phyloP scores from a whole-genome alignment of 306 rosid genomes.

The Crotalaria pallida region DNA sequence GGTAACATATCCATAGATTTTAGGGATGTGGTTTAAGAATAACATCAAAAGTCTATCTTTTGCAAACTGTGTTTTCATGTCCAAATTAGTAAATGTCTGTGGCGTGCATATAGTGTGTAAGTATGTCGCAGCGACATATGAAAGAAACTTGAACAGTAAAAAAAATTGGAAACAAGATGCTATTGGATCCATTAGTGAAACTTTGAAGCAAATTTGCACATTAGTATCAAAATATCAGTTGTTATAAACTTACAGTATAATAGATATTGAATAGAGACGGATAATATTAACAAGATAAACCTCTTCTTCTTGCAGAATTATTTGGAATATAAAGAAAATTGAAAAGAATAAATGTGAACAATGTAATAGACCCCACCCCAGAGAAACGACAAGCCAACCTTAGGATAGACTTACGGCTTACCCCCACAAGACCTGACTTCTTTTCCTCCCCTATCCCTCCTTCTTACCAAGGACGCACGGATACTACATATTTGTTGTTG shows the following conservation, averaged over 20 bases:
- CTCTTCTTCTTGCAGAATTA: background rate
- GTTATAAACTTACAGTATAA: background rate
- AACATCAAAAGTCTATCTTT: slow-evolving; percentile 5
- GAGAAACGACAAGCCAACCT: background rate
- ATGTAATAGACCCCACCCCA: background rate
- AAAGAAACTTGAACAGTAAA: slow-evolving; percentile 5
- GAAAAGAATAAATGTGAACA: background rate
- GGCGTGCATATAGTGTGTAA: background rate
- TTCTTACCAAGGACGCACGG: too few relatives aligned
- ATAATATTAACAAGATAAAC: background rate
- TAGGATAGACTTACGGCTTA: background rate
- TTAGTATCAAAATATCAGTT: background rate
- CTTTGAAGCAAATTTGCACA: slow-evolving; percentile 2
- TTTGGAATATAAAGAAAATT: background rate
- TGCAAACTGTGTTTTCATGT: background rate
- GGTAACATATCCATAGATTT: slow-evolving; percentile 39
- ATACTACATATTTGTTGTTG: too few relatives aligned
- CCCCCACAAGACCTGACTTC: background rate
- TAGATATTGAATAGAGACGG: background rate
- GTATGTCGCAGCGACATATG: background rate
- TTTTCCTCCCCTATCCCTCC: background rate
- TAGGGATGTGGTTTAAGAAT: slow-evolving; percentile 28
- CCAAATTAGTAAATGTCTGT: slow-evolving; percentile 11
- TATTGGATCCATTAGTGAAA: slow-evolving; percentile 11
- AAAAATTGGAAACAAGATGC: background rate